These are phyloP conservation scores for Gonapodya prolifera DNA, from an alignment of 192 early-diverging fungal genomes.

Conservation along the genomic window DNA sequence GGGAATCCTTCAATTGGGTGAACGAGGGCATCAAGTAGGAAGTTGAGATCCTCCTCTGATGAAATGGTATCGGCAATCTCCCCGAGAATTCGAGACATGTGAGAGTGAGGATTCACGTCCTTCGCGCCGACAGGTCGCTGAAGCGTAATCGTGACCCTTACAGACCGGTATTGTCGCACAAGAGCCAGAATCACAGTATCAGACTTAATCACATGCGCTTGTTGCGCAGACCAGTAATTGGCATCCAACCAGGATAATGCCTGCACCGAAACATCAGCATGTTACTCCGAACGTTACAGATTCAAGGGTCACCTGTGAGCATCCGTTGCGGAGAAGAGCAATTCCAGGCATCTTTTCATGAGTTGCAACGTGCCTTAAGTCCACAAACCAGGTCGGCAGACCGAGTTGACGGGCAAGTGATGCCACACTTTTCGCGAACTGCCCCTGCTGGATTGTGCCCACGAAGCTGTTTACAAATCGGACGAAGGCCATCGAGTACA, in stretches of 20 bases:
- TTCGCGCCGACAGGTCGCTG: background rate
- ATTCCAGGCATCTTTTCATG: constrained; percentile 36
- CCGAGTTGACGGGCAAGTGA: constrained; percentile 32
- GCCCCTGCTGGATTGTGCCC: constrained; percentile 29
- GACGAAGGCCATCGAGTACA: constrained; percentile 37
- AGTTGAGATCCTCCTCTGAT: background rate
- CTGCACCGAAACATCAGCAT: background rate
- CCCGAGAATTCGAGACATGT: background rate
- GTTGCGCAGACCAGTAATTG: background rate
- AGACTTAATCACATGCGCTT: background rate
- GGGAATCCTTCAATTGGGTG: background rate
- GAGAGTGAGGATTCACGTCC: background rate
- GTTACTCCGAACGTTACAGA: background rate
- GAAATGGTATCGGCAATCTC: background rate
- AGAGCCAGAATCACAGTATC: background rate
- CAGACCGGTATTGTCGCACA: background rate
- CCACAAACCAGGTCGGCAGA: constrained; percentile 44
- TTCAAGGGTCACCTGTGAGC: background rate
- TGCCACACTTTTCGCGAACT: constrained; percentile 28
- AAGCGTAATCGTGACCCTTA: background rate
- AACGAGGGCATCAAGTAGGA: background rate
- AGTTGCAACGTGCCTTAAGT: constrained; percentile 38
- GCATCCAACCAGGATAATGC: background rate
- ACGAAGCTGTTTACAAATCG: constrained; percentile 46
- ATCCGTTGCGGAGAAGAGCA: constrained; percentile 5